Base-by-base conservation (phyloP, 495 filamentous ascomycete species). In the Lasiosphaeria ovina region DNA sequence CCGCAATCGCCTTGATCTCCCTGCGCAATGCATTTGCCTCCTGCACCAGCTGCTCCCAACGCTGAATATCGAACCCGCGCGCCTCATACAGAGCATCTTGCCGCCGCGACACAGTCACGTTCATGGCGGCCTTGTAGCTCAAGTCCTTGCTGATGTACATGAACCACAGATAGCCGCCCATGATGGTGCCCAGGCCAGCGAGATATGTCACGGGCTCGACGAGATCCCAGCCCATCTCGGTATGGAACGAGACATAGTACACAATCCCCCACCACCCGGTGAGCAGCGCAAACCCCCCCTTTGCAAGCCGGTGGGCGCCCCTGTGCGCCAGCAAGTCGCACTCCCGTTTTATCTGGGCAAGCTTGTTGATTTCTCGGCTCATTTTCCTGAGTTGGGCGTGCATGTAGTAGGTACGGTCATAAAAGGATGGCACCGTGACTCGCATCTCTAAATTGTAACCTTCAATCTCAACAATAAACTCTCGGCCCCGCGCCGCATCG, bases 181-280 rank as follows among this genome's bases (percentile, higher is more conserved):
- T 94, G 70, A 96, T 81, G 14, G 89, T 91, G 6, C 85, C 83
- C 61, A 96, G 79, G 11, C 90, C 91, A 10, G 89, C 90, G 42
- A 96, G 83, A 67, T 96, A 96, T 0, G 91, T 96, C 3, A 96
- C 83, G 0, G 93, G 92, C 72, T 96, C 92, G 81, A 97, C 92
- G 0, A 90, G 85, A 65, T 95, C 91, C 93, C 93, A 97, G 4
- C 91, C 91, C 31, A 87, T 74, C 35, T 86, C 81, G 10, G 90
- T 93, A 63, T 89, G 81, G 63, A 96, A 94, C 0, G 91, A 92
- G 35, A 91, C 70, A 58, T 81, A 83, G 71, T 90, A 92, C 11
- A 95, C 92, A 0, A 85, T 75, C 32, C 76, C 85, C 91, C 91
- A 97, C 89, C 92, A 98, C 0, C 77, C 78, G 1, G 85, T 66